Evolutionary conservation across 1,139 yeast genomes (phyloP), one percentile per base, ranked within the genome.

Genomic region (Kodamaea derodonti): DNA sequence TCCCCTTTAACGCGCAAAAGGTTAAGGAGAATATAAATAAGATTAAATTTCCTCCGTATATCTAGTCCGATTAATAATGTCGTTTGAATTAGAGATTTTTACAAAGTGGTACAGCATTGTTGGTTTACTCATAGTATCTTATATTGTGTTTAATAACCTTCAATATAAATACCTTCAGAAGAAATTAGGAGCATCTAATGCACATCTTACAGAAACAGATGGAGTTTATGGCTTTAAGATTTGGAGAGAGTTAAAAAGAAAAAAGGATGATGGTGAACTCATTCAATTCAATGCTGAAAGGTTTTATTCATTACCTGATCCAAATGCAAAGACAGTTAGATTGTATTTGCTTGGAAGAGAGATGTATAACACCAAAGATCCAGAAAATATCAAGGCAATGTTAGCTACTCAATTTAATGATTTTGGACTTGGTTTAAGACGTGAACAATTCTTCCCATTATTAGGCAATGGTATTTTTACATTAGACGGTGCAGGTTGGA

Each of bases 381-480:
- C 58, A 2, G 56, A 51, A 27, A 51, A 65, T 46, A 54, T 67
- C 46, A 56, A 65, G 42, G 70, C 71, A 2, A 39, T 65, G 11
- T 56, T 65, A 42, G 68, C 69, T 28, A 62, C 69, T 23, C 69
- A 69, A 37, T 75, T 75, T 49, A 62, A 60, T 45, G 79, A 75
- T 39, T 75, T 70, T 52, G 63, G 64, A 11, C 62, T 77, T 26
- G 82, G 81, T 3, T 48, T 53, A 7, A 68, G 82, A 45, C 69
- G 69, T 47, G 47, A 47, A 3, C 62, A 57, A 27, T 62, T 75
- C 47, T 42, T 43, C 31, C 73, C 77, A 5, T 51, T 73, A 16
- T 57, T 76, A 32, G 82, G 82, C 5, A 72, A 72, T 38, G 81
- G 82, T 3, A 75, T 76, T 38, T 76, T 76, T 55, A 74, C 80